phyloP scores from a whole-genome alignment of 2,329 filamentous ascomycete genomes.

The Aplosporella prunicola region DNA sequence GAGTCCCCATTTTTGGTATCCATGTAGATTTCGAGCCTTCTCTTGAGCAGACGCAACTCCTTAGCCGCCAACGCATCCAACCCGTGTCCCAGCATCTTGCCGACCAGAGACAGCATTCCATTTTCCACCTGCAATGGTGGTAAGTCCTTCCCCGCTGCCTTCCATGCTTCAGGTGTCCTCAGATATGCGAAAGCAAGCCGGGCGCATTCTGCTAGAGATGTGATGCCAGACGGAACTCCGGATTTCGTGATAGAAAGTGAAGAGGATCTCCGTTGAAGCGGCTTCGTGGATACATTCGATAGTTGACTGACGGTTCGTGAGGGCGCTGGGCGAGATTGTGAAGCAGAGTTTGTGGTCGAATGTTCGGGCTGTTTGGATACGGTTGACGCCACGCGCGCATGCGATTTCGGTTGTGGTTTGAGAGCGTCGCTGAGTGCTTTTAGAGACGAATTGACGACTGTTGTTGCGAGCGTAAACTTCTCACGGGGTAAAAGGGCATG shows the following conservation, averaged over 20 bases:
- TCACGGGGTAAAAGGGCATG: conserved; percentile 46
- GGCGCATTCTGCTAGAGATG: conserved; percentile 59
- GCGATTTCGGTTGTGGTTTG: conserved; percentile 35
- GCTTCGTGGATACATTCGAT: conserved; percentile 40
- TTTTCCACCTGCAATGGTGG: conserved; percentile 60
- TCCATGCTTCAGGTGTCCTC: conserved; percentile 44
- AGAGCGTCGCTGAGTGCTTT: conserved; percentile 60
- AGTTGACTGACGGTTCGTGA: conserved; percentile 50
- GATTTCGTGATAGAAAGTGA: conserved; percentile 22
- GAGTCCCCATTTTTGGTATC: conserved; percentile 2
- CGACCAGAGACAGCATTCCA: conserved; percentile 60
- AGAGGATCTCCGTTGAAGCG: conserved; percentile 27
- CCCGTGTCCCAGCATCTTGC: conserved; percentile 55
- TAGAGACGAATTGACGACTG: conserved; percentile 61
- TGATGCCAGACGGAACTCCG: conserved; percentile 25
- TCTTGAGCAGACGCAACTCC: conserved; percentile 58
- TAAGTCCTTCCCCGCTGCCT: conserved; percentile 44
- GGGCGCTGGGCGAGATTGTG: conserved; percentile 15
- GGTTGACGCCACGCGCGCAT: conserved; percentile 10
- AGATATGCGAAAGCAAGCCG: conserved; percentile 58
- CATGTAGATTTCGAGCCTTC: conserved; percentile 42
- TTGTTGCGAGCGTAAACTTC: conserved; percentile 58
- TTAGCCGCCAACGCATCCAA: conserved; percentile 59
- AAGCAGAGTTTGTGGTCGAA: conserved; percentile 3
- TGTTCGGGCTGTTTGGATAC: background rate